Evolutionary conservation across 2,329 filamentous ascomycete genomes (phyloP), one percentile per base, ranked within the genome.

Genomic region (Xylaria sp.): DNA sequence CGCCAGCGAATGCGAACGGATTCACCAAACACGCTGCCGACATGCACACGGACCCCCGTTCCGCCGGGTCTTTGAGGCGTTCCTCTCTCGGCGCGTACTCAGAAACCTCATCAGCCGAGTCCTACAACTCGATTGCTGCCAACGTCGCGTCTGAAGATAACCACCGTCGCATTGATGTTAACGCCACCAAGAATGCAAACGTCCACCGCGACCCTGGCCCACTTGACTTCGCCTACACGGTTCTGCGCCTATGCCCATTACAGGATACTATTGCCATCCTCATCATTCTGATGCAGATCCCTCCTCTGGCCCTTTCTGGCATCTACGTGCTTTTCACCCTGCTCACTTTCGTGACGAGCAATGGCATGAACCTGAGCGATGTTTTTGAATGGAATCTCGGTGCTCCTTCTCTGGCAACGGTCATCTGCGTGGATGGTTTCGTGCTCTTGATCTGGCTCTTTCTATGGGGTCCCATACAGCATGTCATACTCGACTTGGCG

Each of bases 221-320:
- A 57, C 83, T 97, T 74, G 90, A 92, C 76, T 86, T 97, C 73
- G 91, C 92, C 72, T 88, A 93, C 74, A 97, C 94, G 65, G 95
- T 98, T 76, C 89, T 98, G 79, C 90, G 90, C 77, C 94, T 94
- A 62, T 95, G 94, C 77, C 95, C 95, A 63, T 90, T 97, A 78
- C 92, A 94, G 83, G 95, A 98, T 83, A 97, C 95, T 70, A 93
- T 98, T 82, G 94, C 95, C 79, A 97, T 98, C 77, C 90, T 98
- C 80, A 97, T 98, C 82, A 92, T 98, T 76, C 89, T 98, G 74
- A 92, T 98, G 82, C 94, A 97, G 79, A 89, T 98, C 10, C 94
- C 95, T 37, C 93, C 94, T 25, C 91, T 95, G 76, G 90, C 95
- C 67, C 87, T 98, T 76, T 95, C 94, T 72, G 86, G 94, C 80